Base-by-base conservation (phyloP, 139 green algal genomes). In the Micromonas commoda region DNA sequence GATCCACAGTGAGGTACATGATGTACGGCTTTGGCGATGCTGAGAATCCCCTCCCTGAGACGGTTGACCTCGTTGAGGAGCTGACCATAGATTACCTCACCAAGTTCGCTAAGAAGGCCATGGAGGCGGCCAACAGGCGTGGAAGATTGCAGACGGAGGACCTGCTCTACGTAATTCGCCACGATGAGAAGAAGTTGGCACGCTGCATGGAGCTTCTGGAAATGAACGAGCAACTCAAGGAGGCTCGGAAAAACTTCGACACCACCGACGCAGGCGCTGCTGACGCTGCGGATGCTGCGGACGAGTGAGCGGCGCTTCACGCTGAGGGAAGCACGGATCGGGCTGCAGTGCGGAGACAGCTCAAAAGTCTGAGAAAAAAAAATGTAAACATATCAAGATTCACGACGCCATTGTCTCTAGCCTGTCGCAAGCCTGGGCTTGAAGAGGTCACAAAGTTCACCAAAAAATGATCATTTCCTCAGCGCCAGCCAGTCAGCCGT, bases 21-120 rank as follows among this genome's bases (percentile, higher is more conserved):
- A 77, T 77, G 71, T 77, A 77, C 52, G 71, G 71, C 23, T 77
- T 77, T 28, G 71, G 71, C 24, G 71, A 77, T 28, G 53, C 21
- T 19, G n/a, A 67, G 2, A 31, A 77, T 6, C 71, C 71, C 1
- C 28, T 68, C 13, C 19, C 26, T 20, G 71, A 66, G 1, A 52
- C 51, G 16, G 52, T 77, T 5, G 53, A 24, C 26, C 33, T 77
- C n/a, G 38, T 77, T 1, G 71, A 77, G 53, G 71, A 77, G 28
- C 51, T 77, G 31, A 24, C 68, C 39, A 26, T 77, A 9, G 71
- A 77, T 24, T 77, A 69, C 52, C 20, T 77, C 51, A 68, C 39
- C 19, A 68, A 77, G 51, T 60, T 77, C 13, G 71, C 53, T 51
- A 32, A 77, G 21, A 38, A 26, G 29, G 35, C 68, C 21, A 75